These are phyloP conservation scores for Ziziphus jujuba DNA, from an alignment of 306 rosid species.

Conservation along the genomic window DNA sequence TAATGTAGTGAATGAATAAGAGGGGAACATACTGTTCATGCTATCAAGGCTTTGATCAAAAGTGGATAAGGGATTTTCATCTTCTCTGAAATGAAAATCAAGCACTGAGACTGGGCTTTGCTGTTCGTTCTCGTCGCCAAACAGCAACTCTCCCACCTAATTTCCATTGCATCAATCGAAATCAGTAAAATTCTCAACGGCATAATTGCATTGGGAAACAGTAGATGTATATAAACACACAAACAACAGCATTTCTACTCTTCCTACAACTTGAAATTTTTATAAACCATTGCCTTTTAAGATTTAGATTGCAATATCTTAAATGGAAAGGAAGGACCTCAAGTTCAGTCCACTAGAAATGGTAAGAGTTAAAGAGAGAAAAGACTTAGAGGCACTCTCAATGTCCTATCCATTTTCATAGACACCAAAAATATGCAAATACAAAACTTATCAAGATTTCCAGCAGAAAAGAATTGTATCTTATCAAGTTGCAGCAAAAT, in stretches of 20 bases:
- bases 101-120: slow-evolving; percentile 73
- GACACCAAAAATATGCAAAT: too few species aligned
- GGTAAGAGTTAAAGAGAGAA: too few species aligned
- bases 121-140: slow-evolving; percentile 48
- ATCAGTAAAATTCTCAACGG: neutral
- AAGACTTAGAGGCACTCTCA: too few species aligned
- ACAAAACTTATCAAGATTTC: too few species aligned
- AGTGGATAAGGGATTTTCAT: slow-evolving; percentile 30
- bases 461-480: too few species aligned
- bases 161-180: slow-evolving; percentile 1
- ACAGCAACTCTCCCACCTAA: slow-evolving; percentile 24
- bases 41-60: slow-evolving; percentile 51
- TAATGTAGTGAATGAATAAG: neutral
- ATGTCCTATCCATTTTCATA: too few species aligned
- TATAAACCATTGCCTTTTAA: too few species aligned
- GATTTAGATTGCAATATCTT: too few species aligned
- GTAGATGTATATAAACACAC: neutral
- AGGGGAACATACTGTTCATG: slow-evolving; percentile 46
- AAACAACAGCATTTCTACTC: too few species aligned
- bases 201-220: neutral
- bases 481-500: neutral
- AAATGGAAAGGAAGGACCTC: too few species aligned
- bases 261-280: too few species aligned
- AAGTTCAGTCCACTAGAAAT: too few species aligned
- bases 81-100: slow-evolving; percentile 41